Percentiles rank a stretch among this genome's conserved stretches.
Conservation (phyloP, 2,329 filamentous ascomycete genomes). For the Fusarium temperatum region DNA sequence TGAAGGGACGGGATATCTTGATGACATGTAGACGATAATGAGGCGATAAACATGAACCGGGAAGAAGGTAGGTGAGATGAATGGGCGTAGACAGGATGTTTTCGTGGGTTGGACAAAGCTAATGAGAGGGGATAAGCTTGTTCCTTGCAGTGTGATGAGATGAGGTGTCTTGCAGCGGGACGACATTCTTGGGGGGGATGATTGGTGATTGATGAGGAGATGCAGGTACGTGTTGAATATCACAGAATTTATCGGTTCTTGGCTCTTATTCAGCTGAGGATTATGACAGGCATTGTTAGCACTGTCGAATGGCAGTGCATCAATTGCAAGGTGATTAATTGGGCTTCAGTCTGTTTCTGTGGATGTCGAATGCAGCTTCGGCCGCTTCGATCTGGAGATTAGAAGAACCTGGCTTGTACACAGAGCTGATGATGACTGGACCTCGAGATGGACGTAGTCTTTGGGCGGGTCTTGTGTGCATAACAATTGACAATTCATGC, state of each 20-base stretch:
- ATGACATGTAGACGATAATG: constrained; percentile 12
- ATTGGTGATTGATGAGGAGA: not conserved
- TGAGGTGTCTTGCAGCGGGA: not conserved
- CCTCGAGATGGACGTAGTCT: not conserved
- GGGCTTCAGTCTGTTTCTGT: not conserved
- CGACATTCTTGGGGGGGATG: not conserved
- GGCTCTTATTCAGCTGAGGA: not conserved
- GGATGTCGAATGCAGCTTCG: fast-evolving
- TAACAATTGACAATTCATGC: not conserved
- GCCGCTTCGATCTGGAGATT: not conserved
- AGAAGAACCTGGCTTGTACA: not conserved
- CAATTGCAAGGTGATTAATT: fast-evolving
- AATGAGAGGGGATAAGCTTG: not conserved
- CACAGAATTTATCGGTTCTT: not conserved
- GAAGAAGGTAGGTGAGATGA: not conserved
- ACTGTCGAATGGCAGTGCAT: no score
- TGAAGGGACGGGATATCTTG: not conserved
- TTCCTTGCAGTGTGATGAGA: not conserved
- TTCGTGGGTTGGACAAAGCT: not conserved
- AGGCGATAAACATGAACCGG: not conserved
- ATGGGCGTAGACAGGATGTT: not conserved
- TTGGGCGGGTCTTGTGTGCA: not conserved
- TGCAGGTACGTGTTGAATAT: not conserved
- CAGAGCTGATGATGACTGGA: not conserved
- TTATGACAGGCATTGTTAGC: fast-evolving